Percentiles rank a stretch among this genome's conserved stretches.
Evolutionary conservation across 2,329 filamentous ascomycete genomes (phyloP).

Genomic region (Fusarium circinatum): DNA sequence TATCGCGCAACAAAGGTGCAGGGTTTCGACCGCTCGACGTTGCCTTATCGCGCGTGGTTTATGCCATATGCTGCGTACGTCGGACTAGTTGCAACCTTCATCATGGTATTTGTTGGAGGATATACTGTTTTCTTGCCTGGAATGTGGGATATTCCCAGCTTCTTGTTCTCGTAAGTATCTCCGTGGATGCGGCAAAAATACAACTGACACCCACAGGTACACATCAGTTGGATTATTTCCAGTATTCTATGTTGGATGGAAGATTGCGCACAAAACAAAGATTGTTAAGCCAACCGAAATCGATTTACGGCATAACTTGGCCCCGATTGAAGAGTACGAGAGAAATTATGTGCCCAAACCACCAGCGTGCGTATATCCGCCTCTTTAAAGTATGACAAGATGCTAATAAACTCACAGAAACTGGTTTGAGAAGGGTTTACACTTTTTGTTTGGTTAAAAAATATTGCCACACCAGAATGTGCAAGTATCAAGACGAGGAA

Average conservation of each 20-base stretch:
- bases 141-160: slow-evolving; percentile 74
- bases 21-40: slow-evolving; percentile 70
- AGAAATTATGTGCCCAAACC: slow-evolving; percentile 1
- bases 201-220: background rate
- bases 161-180: slow-evolving; percentile 72
- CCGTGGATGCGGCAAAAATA: rapidly evolving
- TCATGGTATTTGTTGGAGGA: slow-evolving; percentile 80
- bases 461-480: background rate
- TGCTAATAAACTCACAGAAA: background rate
- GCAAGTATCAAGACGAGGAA: background rate
- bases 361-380: background rate
- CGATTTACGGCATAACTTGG: background rate
- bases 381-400: rapidly evolving
- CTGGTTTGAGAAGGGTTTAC: slow-evolving; percentile 14
- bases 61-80: slow-evolving; percentile 80
- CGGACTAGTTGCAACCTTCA: slow-evolving; percentile 68
- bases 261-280: slow-evolving; percentile 15
- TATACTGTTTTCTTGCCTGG: slow-evolving; percentile 79
- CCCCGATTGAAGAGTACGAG: slow-evolving; percentile 11
- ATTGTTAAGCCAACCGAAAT: background rate
- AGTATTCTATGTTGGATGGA: slow-evolving; percentile 10
- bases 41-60: slow-evolving; percentile 76
- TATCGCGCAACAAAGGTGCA: slow-evolving; percentile 75
- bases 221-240: slow-evolving; percentile 12
- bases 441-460: background rate